These are phyloP conservation scores for Pythium myriotylum DNA, from an alignment of 352 stramenopile genomes.

Conservation along the genomic window DNA sequence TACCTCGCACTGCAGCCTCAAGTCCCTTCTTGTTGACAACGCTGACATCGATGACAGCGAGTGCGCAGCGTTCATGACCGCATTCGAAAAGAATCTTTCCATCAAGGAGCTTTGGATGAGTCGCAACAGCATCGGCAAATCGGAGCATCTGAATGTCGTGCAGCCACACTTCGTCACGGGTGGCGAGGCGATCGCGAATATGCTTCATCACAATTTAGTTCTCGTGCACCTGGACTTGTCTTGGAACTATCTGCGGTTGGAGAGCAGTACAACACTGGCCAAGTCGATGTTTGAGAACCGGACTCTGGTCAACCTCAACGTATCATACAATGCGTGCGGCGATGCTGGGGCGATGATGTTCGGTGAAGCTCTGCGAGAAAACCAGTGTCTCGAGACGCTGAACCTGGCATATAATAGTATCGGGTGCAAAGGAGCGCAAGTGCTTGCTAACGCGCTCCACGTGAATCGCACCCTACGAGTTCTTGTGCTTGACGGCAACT, in stretches of 20 bases:
- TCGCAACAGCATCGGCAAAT: slow-evolving; percentile 86
- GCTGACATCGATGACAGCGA: slow-evolving; percentile 90
- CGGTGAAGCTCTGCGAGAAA: slow-evolving; percentile 65
- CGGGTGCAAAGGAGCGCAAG: slow-evolving; percentile 67
- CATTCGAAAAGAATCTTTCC: slow-evolving; percentile 81
- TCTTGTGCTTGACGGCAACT: slow-evolving; percentile 80
- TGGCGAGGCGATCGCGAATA: slow-evolving; percentile 87
- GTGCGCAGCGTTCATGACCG: slow-evolving; percentile 82
- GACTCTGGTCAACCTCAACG: slow-evolving; percentile 65
- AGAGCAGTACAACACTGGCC: slow-evolving; percentile 71
- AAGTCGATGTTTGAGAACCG: slow-evolving; percentile 64
- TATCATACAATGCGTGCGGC: slow-evolving; percentile 79
- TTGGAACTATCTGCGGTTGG: slow-evolving; percentile 89
- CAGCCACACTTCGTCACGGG: slow-evolving; percentile 82
- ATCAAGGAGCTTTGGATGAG: slow-evolving; percentile 77
- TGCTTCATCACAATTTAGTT: slow-evolving; percentile 80
- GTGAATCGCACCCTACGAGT: slow-evolving; percentile 58
- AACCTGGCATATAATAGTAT: slow-evolving; percentile 84
- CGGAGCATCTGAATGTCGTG: slow-evolving; percentile 89
- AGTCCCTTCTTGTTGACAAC: slow-evolving; percentile 71
- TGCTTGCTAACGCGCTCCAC: slow-evolving; percentile 67
- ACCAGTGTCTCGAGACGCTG: slow-evolving; percentile 61
- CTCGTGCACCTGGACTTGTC: slow-evolving; percentile 83
- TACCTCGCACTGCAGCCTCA: slow-evolving; percentile 60
- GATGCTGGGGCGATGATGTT: slow-evolving; percentile 79